A percentile compares a stretch with the other conserved stretches of the same genome.
phyloP scores from a whole-genome alignment of 345 rosid species.

The Eucalyptus decipiens region DNA sequence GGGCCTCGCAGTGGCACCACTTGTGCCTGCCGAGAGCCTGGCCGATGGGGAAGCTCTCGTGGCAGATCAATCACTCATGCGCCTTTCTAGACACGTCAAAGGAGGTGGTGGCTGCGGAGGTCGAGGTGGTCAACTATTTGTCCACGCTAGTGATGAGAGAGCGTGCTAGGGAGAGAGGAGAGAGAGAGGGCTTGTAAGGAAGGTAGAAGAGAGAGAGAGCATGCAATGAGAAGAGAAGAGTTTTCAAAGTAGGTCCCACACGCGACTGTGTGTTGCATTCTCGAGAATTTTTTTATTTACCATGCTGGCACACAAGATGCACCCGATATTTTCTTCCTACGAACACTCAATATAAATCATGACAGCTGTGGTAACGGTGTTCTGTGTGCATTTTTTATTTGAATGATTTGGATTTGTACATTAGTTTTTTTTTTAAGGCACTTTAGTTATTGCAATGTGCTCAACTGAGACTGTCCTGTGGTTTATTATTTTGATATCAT shows the following conservation, averaged over 20 bases:
- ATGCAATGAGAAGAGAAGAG: no score
- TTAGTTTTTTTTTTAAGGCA: no score
- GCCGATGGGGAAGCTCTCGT: constrained; percentile 45
- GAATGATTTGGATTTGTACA: not conserved
- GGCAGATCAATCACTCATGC: constrained; percentile 57
- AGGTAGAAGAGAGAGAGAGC: no score
- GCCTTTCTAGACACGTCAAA: constrained; percentile 6
- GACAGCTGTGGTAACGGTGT: accelerated
- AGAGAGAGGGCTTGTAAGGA: no score
- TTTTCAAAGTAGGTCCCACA: no score
- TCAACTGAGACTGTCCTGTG: not conserved
- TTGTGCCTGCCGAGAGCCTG: constrained; percentile 67
- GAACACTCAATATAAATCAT: no score
- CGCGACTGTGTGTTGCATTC: no score
- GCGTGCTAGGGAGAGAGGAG: no score
- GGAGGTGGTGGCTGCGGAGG: not conserved
- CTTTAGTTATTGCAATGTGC: no score
- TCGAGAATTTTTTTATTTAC: no score
- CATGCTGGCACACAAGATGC: not conserved
- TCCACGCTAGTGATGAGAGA: not conserved
- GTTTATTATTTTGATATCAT: not conserved
- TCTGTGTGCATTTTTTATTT: not conserved
- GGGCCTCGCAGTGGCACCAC: constrained; percentile 55
- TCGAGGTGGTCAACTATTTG: not conserved
- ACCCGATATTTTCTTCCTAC: no score